Base-by-base conservation (phyloP, 371 early-diverging fungal genomes). In the Parasitella parasitica region DNA sequence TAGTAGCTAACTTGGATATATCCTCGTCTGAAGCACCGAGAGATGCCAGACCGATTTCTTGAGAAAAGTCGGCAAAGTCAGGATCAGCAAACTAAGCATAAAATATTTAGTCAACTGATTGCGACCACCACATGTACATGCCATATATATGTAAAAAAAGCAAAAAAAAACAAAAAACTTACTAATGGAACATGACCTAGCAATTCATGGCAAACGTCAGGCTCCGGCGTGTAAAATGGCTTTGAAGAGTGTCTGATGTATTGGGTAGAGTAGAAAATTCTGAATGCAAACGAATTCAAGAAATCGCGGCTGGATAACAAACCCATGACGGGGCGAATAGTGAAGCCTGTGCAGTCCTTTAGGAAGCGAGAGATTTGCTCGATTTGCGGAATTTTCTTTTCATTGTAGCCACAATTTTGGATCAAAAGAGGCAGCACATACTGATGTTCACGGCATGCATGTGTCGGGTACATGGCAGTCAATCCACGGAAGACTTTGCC, bases 261-360 rank as follows among this genome's bases (percentile, higher is more conserved):
- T 81, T 98, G 97, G 8, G 98, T 98, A 35, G 92, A 91, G 71
- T 96, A 94, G 83, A 98, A 97, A 4, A 98, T 97, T 50, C 98
- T 86, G 86, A 98, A 98, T 2, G 97, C 98, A 68, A 98, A 88
- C n/a, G 93, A 93, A 69, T 97, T 97, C 67, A 98, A 75, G 75
- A 98, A 98, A 75, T 98, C 96, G 37, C 98, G 84, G 30, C 94
- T 91, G 16, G 94, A 91, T 52, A 98, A 82, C 16, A 98, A 78
- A 4, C 97, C 98, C 94, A 94, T 96, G 55, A 96, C 96, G 11
- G 98, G 97, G 36, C 97, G 90, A 64, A 98, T 68, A 16, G 95
- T 94, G 72, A 95, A 98, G 0, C 98, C 98, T 3, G 97, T 97
- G 70, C 95, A 95, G 64, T 96, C 96, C 73, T 96, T 94, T 56